phyloP scores from a whole-genome alignment of 2,329 filamentous ascomycete species.

The Fusarium liriodendri region DNA sequence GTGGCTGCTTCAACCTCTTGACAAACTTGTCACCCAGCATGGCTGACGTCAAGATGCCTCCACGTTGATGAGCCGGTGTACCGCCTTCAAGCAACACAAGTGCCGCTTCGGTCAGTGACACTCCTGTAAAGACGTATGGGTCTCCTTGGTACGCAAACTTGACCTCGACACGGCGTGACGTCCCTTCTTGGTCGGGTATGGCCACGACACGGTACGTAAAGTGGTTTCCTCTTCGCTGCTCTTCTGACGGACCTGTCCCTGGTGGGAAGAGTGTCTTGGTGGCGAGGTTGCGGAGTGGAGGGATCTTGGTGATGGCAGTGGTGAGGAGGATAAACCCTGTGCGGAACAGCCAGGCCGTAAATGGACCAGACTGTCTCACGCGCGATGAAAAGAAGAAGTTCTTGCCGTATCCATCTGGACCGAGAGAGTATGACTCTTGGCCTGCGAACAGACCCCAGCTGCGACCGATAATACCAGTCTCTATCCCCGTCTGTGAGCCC shows the following conservation, averaged over 20 bases:
- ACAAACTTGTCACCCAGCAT: slow-evolving; percentile 26
- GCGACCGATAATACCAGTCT: slow-evolving; percentile 30
- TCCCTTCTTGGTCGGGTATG: slow-evolving; percentile 11
- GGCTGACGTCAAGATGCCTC: slow-evolving; percentile 36
- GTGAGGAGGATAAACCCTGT: slow-evolving; percentile 10
- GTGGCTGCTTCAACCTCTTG: slow-evolving; percentile 16
- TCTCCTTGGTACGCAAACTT: slow-evolving; percentile 28
- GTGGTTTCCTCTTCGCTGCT: slow-evolving; percentile 12
- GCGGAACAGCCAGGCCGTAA: slow-evolving; percentile 1
- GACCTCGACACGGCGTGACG: slow-evolving; percentile 11
- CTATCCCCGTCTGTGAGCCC: slow-evolving; percentile 25
- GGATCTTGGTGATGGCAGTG: slow-evolving; percentile 12
- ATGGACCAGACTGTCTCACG: neutral
- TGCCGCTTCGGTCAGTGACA: slow-evolving; percentile 32
- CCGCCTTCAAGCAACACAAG: slow-evolving; percentile 27
- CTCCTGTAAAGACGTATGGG: slow-evolving; percentile 34
- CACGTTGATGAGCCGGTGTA: slow-evolving; percentile 15
- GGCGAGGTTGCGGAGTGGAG: slow-evolving; percentile 19
- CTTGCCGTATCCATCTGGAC: neutral
- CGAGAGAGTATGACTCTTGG: neutral
- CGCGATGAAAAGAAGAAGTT: neutral
- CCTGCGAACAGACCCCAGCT: slow-evolving; percentile 29
- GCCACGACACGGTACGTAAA: slow-evolving; percentile 30
- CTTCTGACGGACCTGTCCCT: slow-evolving; percentile 30
- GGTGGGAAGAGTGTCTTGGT: slow-evolving; percentile 22